phyloP scores from a whole-genome alignment of 768 basidiomycete species.

The Pisolithus albus region DNA sequence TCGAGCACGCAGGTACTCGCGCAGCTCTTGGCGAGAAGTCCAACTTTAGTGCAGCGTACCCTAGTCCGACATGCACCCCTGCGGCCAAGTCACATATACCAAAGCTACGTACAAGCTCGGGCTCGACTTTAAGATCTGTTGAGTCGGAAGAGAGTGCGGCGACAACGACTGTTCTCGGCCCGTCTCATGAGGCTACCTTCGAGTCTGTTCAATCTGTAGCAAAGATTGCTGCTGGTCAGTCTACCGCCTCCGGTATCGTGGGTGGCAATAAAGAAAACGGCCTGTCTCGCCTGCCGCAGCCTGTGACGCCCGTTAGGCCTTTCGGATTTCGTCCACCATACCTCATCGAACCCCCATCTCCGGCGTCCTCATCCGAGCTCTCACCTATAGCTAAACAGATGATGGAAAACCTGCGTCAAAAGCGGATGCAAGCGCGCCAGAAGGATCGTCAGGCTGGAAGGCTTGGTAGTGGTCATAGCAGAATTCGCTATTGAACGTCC shows the following conservation, averaged over 20 bases:
- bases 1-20: neutral
- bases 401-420: conserved; percentile 55
- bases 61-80: neutral
- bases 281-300: conserved; percentile 29
- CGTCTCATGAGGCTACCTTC: neutral
- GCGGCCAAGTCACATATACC: conserved; percentile 24
- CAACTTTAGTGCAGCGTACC: conserved; percentile 8
- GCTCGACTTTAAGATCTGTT: conserved; percentile 19
- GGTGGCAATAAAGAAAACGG: conserved; percentile 16
- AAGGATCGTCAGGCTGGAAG: conserved; percentile 26
- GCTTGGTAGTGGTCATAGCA: conserved; percentile 26
- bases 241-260: neutral
- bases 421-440: conserved; percentile 29
- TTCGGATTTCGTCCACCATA: conserved; percentile 32
- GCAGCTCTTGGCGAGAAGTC: conserved; percentile 11
- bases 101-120: conserved; percentile 21
- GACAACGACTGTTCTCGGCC: conserved; percentile 2
- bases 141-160: conserved; percentile 7
- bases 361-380: conserved; percentile 66
- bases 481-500: conserved; percentile 21
- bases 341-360: conserved; percentile 40
- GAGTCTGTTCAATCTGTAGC: neutral
- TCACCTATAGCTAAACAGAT: conserved; percentile 62
- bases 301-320: conserved; percentile 38
- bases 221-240: neutral